Base-by-base conservation (phyloP, 768 basidiomycete species). In the Fibroporia radiculosa region DNA sequence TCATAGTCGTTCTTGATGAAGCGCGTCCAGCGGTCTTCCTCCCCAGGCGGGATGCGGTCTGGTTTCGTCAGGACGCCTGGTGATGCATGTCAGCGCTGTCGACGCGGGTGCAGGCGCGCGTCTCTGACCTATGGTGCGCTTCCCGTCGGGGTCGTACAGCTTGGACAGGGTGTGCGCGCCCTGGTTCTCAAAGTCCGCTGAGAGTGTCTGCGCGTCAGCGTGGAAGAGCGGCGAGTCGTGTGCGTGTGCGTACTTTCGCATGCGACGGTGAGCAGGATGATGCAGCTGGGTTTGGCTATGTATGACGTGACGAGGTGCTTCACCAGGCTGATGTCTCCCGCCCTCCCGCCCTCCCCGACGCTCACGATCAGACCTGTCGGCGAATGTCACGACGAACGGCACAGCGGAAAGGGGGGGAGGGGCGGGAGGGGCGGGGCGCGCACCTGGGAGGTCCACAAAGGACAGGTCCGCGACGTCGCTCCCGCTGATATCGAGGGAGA, bases 151-250 rank as follows among this genome's bases (percentile, higher is more conserved):
- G 48, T 88, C 84, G 38, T 72, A 63, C 12, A 63, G 40, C 53
- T 78, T 80, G 0, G 82, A 77, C 0, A 89, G 63, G n/a, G 72
- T 65, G 47, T 82, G 78, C 0, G 85, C 85, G 0, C 80, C 81
- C 57, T 89, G 85, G 33, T 85, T 90, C 52, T 88, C 82, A 16
- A 84, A 84, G 49, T 90, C 84, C 41, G 84, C 87, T 89, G 43
- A 8, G 33, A 3, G 12, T 23, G 39, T n/a, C n/a, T n/a, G n/a
- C n/a, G n/a, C n/a, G n/a, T n/a, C n/a, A n/a, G n/a, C 34, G 11
- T 25, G 19, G n/a, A n/a, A n/a, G n/a, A n/a, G n/a, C n/a, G n/a
- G n/a, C n/a, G n/a, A n/a, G n/a, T n/a, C n/a, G n/a, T n/a, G n/a
- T n/a, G 25, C 10, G 18, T 3, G 11, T 6, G 51, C 74, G 47